Percentiles rank a stretch among this genome's conserved stretches.
Conservation (phyloP, 352 stramenopile species). For the Lagenidium giganteum region DNA sequence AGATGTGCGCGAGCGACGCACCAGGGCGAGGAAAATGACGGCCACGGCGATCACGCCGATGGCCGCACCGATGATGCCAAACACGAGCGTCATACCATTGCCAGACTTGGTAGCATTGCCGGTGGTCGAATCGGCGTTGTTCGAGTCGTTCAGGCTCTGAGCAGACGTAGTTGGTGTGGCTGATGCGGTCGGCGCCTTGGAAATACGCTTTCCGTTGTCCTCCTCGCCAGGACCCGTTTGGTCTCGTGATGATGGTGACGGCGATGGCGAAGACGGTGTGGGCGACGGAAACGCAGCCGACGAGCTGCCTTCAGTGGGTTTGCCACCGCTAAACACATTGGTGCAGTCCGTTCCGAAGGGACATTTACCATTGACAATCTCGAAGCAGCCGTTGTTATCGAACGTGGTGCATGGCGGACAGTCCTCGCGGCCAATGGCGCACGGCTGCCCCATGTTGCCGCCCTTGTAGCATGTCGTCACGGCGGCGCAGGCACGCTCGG, state of each 20-base stretch:
- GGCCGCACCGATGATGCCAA: constrained; percentile 67
- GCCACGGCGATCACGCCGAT: constrained; percentile 78
- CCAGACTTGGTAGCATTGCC: constrained; percentile 8
- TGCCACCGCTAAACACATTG: too few relatives aligned
- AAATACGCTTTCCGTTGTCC: too few relatives aligned
- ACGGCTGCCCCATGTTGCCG: constrained; percentile 5
- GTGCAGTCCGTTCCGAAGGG: constrained; percentile 28
- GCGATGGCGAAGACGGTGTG: too few relatives aligned
- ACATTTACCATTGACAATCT: constrained; percentile 12
- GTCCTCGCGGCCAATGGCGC: constrained; percentile 12
- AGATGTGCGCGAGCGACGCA: constrained; percentile 60
- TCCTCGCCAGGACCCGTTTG: neutral
- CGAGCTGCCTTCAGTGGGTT: too few relatives aligned
- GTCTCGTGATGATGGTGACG: too few relatives aligned
- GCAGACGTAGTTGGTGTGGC: too few relatives aligned
- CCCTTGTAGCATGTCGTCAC: constrained; percentile 29
- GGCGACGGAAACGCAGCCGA: too few relatives aligned
- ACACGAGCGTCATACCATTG: constrained; percentile 69
- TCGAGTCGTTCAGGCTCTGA: too few relatives aligned
- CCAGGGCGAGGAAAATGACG: constrained; percentile 72
- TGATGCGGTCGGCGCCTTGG: neutral
- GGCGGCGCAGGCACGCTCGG: constrained; percentile 14
- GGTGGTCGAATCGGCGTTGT: neutral
- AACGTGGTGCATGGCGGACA: constrained; percentile 35
- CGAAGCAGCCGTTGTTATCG: constrained; percentile 23